Conservation (phyloP, 225 moss, liverwort and hornwort genomes). For the Rhytidiadelphus loreus region DNA sequence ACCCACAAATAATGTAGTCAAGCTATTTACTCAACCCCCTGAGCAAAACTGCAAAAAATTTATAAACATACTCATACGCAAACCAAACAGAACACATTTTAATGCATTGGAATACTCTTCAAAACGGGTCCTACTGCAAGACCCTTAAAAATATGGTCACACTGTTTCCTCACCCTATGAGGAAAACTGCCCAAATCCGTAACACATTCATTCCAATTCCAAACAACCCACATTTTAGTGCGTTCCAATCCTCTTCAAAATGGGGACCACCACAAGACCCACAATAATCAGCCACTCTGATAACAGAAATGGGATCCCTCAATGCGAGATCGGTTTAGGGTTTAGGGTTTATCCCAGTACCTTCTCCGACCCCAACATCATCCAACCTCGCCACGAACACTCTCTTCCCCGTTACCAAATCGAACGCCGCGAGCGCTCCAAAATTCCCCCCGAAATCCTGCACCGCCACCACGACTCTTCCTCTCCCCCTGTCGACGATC, state of each 20-base stretch:
- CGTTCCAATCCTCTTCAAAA: not conserved
- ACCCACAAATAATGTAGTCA: not conserved
- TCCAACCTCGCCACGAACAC: conserved; percentile 19
- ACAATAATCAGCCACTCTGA: not conserved
- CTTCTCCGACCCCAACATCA: not conserved
- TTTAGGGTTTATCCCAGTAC: no score
- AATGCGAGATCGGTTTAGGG: not conserved
- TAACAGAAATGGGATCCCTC: not conserved
- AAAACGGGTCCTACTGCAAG: not conserved
- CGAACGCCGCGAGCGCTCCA: conserved; percentile 40
- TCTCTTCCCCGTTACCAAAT: conserved; percentile 35
- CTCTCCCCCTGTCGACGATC: conserved; percentile 15
- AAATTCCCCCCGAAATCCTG: not conserved
- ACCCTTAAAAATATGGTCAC: not conserved
- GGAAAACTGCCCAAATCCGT: not conserved
- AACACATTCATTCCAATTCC: not conserved
- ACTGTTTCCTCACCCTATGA: not conserved
- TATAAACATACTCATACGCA: not conserved
- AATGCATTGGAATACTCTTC: not conserved
- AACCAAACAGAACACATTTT: not conserved
- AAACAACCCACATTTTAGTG: not conserved
- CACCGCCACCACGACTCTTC: conserved; percentile 15
- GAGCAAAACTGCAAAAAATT: not conserved
- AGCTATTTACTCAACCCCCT: not conserved
- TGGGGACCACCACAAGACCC: not conserved